These are phyloP conservation scores for Paraglomus brasilianum DNA, from an alignment of 192 early-diverging fungal genomes.

Conservation along the genomic window DNA sequence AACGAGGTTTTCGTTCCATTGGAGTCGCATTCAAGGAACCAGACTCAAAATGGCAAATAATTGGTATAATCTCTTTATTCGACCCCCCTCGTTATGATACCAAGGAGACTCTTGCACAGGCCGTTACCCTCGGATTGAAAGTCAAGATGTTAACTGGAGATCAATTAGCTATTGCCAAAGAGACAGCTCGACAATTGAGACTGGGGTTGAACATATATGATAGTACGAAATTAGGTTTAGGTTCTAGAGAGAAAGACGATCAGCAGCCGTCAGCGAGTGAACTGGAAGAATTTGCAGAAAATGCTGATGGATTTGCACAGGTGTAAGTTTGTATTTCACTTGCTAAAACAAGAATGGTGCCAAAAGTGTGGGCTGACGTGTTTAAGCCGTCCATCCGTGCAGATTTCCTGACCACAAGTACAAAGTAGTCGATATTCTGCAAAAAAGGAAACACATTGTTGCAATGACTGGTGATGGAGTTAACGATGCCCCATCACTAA, in stretches of 20 bases:
- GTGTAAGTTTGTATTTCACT: no score
- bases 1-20: conserved; percentile 60
- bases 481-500: conserved; percentile 77
- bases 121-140: conserved; percentile 70
- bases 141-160: conserved; percentile 97
- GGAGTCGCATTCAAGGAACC: conserved; percentile 69
- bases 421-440: conserved; percentile 93
- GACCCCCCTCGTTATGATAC: conserved; percentile 78
- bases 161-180: conserved; percentile 56
- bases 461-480: conserved; percentile 94
- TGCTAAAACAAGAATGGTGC: no score
- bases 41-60: conserved; percentile 65
- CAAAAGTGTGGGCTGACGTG: no score
- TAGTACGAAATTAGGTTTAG: conserved; percentile 56
- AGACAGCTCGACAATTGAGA: conserved; percentile 64
- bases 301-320: conserved; percentile 42
- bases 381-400: conserved; percentile 45
- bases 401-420: conserved; percentile 87
- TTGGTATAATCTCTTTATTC: conserved; percentile 73
- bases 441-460: conserved; percentile 68
- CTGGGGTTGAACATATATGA: conserved; percentile 76
- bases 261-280: conserved; percentile 37
- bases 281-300: conserved; percentile 33
- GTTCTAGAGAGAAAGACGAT: conserved; percentile 57
- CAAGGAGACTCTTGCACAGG: conserved; percentile 77